Percentiles rank a stretch among this genome's conserved stretches.
Conservation (phyloP, 2,329 filamentous ascomycete species). For the Fulvia fulva region DNA sequence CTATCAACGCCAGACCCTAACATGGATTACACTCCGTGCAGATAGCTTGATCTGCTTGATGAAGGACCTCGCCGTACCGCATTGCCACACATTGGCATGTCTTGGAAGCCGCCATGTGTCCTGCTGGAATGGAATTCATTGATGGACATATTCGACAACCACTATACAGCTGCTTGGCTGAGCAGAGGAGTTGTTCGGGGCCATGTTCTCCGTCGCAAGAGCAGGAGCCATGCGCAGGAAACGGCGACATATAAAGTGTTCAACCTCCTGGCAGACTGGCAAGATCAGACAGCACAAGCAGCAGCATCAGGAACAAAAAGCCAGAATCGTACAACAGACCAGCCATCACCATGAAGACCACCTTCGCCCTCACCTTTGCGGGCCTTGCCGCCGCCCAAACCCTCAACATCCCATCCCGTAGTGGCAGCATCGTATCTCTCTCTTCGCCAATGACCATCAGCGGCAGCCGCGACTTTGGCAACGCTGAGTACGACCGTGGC, state of each 20-base stretch:
- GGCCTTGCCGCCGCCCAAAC: slow-evolving; percentile 30
- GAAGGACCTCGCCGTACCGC: too few species aligned
- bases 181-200: neutral
- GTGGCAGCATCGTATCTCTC: slow-evolving; percentile 30
- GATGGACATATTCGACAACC: slow-evolving; percentile 2
- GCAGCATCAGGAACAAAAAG: too few species aligned
- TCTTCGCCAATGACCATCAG: slow-evolving; percentile 24
- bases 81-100: too few species aligned
- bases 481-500: slow-evolving; percentile 17
- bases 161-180: slow-evolving; percentile 3
- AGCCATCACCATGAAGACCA: slow-evolving; percentile 9
- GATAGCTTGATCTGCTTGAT: too few species aligned
- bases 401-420: slow-evolving; percentile 33
- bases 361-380: slow-evolving; percentile 13
- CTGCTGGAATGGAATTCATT: neutral
- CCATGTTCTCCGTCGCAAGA: neutral
- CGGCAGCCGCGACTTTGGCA: slow-evolving; percentile 14
- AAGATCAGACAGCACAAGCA: too few species aligned
- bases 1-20: too few species aligned
- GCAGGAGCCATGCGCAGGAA: too few species aligned
- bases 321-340: neutral
- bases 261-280: too few species aligned
- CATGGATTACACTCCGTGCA: too few species aligned
- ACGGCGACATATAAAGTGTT: too few species aligned
- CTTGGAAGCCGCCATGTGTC: too few species aligned